A percentile compares a stretch with the other conserved stretches of the same genome.
Evolutionary conservation across 2,329 filamentous ascomycete species (phyloP).

Genomic region (Talaromyces verruculosus): DNA sequence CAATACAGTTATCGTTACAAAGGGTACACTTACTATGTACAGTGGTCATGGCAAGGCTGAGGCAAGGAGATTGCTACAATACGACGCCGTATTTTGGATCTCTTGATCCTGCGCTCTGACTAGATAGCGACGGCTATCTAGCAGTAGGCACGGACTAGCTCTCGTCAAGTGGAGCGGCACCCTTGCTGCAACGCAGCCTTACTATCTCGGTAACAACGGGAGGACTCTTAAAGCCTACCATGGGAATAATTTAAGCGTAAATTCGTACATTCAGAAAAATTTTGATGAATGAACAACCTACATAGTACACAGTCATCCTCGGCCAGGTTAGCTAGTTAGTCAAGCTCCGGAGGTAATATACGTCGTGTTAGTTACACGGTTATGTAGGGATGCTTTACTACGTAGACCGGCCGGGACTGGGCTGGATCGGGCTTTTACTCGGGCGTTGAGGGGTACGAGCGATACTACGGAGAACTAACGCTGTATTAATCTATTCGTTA

Average conservation of each 20-base stretch:
- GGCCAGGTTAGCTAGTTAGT: no score
- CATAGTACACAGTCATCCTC: neutral
- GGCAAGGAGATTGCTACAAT: slow-evolving; percentile 3
- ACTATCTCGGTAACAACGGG: neutral
- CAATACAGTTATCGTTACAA: neutral
- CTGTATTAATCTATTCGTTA: slow-evolving; percentile 1
- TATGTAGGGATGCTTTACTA: slow-evolving; percentile 10
- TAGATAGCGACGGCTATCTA: slow-evolving; percentile 11
- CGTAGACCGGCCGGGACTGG: slow-evolving; percentile 3
- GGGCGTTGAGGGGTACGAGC: slow-evolving; percentile 11
- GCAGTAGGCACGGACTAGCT: slow-evolving; percentile 9
- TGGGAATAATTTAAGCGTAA: neutral
- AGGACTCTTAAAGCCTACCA: neutral
- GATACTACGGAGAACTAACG: neutral
- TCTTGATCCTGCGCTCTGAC: neutral
- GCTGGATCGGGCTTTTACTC: slow-evolving; percentile 20
- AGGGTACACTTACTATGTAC: neutral
- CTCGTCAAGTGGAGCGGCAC: slow-evolving; percentile 3
- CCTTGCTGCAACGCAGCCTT: slow-evolving; percentile 8
- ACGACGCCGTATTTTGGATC: neutral
- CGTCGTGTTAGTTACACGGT: slow-evolving; percentile 9
- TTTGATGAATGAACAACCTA: neutral
- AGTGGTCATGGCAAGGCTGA: slow-evolving; percentile 2
- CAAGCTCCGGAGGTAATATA: slow-evolving; percentile 5
- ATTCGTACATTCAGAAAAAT: neutral